Evolutionary conservation across 306 rosid genomes (phyloP).

Genomic region (Clitoria ternatea): DNA sequence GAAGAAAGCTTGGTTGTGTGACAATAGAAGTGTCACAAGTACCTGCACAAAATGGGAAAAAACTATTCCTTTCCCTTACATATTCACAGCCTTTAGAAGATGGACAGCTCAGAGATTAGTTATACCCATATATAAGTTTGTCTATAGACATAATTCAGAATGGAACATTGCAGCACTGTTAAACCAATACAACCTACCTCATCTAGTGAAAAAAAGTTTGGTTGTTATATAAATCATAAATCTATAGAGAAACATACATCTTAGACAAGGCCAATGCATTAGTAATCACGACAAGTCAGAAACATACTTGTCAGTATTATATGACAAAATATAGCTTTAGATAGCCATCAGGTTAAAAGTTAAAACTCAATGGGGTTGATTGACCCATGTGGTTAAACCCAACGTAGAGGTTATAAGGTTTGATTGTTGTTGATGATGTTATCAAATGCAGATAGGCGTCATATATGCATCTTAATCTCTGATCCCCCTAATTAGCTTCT

Average conservation of each 20-base stretch:
- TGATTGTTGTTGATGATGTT: background rate
- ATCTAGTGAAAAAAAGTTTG: background rate
- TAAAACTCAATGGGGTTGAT: background rate
- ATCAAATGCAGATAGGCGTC: background rate
- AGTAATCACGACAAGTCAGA: background rate
- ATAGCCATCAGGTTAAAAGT: background rate
- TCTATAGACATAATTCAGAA: background rate
- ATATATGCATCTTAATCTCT: background rate
- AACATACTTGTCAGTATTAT: background rate
- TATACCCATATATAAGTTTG: background rate
- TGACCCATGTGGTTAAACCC: background rate
- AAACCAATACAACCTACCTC: background rate
- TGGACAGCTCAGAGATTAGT: background rate
- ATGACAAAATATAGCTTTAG: background rate
- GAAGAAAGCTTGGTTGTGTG: background rate
- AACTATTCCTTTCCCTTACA: background rate
- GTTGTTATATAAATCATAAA: background rate
- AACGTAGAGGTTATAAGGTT: background rate
- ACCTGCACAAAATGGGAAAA: background rate
- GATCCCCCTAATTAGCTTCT: background rate
- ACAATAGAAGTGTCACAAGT: background rate
- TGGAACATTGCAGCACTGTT: background rate
- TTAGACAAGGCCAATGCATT: background rate
- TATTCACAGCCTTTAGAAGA: background rate
- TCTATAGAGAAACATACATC: background rate